Percentiles rank a stretch among this genome's conserved stretches.
Conservation (phyloP, 2,329 filamentous ascomycete genomes). For the Calonectria naviculata region DNA sequence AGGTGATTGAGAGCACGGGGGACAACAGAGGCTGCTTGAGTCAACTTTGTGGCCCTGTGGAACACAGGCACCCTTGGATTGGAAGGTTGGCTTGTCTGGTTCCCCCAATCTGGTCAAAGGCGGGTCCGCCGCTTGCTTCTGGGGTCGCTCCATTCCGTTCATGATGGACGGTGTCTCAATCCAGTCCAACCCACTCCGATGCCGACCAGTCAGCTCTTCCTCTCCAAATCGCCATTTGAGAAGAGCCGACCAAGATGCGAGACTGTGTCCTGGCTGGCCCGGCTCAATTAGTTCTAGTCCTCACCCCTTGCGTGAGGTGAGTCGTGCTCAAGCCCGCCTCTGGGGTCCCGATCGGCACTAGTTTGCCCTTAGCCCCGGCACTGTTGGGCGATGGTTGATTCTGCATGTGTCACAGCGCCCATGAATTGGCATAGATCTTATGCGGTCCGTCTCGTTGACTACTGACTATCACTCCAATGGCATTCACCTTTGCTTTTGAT, state of each 20-base stretch:
- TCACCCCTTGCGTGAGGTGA: conserved; percentile 22
- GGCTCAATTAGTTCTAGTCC: conserved; percentile 5
- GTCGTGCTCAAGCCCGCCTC: neutral
- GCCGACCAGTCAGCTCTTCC: neutral
- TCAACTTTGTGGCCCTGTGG: conserved; percentile 16
- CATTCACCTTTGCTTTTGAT: neutral
- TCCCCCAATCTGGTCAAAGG: conserved; percentile 32
- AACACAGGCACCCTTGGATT: conserved; percentile 18
- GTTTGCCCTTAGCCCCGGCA: conserved; percentile 5
- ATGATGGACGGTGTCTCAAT: conserved; percentile 27
- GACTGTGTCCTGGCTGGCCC: neutral
- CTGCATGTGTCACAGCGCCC: neutral
- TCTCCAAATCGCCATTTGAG: conserved; percentile 18
- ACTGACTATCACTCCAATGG: neutral
- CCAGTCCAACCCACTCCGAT: conserved; percentile 10
- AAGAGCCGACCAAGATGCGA: conserved; percentile 23
- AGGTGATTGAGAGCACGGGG: conserved; percentile 10
- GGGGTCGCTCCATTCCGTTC: conserved; percentile 36
- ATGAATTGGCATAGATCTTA: conserved; percentile 2
- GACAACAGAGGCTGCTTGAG: conserved; percentile 9
- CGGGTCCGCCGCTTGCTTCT: conserved; percentile 26
- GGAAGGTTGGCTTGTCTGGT: conserved; percentile 20
- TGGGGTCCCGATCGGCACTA: conserved; percentile 12
- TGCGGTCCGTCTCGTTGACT: neutral
- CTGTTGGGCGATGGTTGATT: neutral